phyloP scores from a whole-genome alignment of 495 filamentous ascomycete species.

The Xylaria intraflava region DNA sequence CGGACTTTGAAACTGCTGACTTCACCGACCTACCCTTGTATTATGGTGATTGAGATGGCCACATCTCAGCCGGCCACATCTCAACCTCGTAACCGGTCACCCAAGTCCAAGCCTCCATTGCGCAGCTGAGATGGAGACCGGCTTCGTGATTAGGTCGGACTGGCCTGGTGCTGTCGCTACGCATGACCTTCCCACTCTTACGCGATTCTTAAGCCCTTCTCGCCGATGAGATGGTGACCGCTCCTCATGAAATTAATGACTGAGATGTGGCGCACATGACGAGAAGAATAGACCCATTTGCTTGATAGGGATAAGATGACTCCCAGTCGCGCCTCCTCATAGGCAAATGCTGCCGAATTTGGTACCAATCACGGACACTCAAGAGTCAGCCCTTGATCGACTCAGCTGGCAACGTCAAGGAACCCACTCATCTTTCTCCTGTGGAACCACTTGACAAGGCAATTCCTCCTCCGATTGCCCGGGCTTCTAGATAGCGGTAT shows the following conservation, averaged over 20 bases:
- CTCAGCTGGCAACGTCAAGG: background rate
- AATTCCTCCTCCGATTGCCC: background rate
- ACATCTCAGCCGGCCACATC: too few species aligned
- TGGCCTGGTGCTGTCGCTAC: background rate
- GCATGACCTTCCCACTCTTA: background rate
- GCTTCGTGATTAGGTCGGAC: background rate
- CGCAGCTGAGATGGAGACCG: conserved; percentile 2
- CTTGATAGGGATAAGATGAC: conserved; percentile 1
- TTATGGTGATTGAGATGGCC: too few species aligned
- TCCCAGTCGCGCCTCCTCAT: background rate
- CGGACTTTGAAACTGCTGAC: background rate
- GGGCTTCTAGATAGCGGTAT: background rate
- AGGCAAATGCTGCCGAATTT: background rate
- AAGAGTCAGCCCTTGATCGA: background rate
- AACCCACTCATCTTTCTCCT: background rate
- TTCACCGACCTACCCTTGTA: background rate
- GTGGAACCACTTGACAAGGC: background rate
- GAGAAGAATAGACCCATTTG: background rate
- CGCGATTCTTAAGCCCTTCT: background rate
- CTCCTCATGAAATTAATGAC: background rate
- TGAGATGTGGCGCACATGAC: conserved; percentile 4
- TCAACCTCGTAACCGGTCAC: background rate
- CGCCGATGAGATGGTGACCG: background rate
- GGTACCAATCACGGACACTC: conserved; percentile 5
- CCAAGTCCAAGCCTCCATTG: background rate